Conservation (phyloP, 2,329 filamentous ascomycete species). For the Fusarium falciforme region DNA sequence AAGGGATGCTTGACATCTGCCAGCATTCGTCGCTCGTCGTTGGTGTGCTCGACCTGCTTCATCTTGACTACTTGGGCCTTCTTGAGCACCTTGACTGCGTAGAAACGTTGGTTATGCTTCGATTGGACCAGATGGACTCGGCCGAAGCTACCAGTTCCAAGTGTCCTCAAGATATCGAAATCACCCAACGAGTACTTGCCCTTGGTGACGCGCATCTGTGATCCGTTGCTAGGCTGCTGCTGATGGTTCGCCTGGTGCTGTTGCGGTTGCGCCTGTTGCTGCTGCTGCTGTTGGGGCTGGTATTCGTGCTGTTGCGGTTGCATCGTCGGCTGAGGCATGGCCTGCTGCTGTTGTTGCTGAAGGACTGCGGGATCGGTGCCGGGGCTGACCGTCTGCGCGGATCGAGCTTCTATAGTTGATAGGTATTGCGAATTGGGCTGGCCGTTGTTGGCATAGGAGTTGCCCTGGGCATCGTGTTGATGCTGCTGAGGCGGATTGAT, state of each 20-base stretch:
- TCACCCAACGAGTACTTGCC: conserved; percentile 96
- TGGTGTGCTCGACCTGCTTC: conserved; percentile 99
- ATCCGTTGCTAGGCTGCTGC: conserved; percentile 48
- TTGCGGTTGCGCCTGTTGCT: conserved; percentile 41
- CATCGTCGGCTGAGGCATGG: conserved; percentile 43
- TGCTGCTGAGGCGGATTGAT: conserved; percentile 67
- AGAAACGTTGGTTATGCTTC: conserved; percentile 97
- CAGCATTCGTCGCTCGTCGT: conserved; percentile 96
- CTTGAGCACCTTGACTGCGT: conserved; percentile 98
- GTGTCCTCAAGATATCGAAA: conserved; percentile 88
- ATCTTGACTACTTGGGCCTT: conserved; percentile 99
- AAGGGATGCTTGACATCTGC: conserved; percentile 98
- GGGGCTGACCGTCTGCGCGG: conserved; percentile 51
- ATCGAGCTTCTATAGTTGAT: conserved; percentile 42
- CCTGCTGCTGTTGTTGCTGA: conserved; percentile 53
- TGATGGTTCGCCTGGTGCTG: conserved; percentile 47
- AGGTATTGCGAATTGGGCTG: conserved; percentile 43
- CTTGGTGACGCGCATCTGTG: conserved; percentile 79
- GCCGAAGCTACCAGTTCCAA: conserved; percentile 97
- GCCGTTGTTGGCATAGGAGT: conserved; percentile 42
- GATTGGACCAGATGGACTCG: conserved; percentile 97
- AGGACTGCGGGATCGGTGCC: conserved; percentile 51
- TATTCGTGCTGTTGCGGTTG: conserved; percentile 46
- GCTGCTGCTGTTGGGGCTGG: conserved; percentile 41
- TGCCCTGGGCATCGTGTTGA: conserved; percentile 56